Base-by-base conservation (phyloP, 176 grass and related monocot species). In the Hordeum marinum region DNA sequence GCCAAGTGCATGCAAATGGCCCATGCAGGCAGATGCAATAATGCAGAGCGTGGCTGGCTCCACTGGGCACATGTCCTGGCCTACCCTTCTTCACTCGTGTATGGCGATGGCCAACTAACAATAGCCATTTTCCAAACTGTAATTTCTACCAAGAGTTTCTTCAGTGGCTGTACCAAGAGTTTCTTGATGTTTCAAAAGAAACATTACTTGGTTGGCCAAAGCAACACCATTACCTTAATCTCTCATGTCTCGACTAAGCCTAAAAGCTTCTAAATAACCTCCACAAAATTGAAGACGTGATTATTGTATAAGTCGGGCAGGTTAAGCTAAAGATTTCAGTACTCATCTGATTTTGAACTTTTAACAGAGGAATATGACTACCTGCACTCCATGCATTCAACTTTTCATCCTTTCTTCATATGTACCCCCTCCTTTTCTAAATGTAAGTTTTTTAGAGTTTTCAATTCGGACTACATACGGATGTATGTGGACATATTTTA, bases 1-100 rank as follows among this genome's bases (percentile, higher is more conserved):
- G 24, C 20, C 34, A 77, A 66, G 70, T n/a, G 11, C 60, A 82
- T 14, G 11, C 59, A 82, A 82, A 82, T 46, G 70, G 7, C 41
- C 70, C 70, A 50, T 75, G 72, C 58, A 76, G 50, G 63, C 12
- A 69, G 27, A 50, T 65, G 78, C 85, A 87, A 87, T 76, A 76
- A 82, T 82, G 71, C 60, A 52, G 20, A 76, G 45, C 45, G 54
- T 72, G 41, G 57, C 74, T 65, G 68, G 57, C 78, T 75, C 85
- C 70, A 76, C 85, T 45, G 27, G 23, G 25, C 70, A 68, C 79
- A 82, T 76, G 85, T 1, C 85, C 58, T 87, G 39, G 13, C n/a
- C 57, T 77, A 74, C 67, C 2, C 48, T 52, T 50, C 9, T 39
- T 26, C 68, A 66, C 59, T 41, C 39, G 6, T 86, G 58, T 43